Evolutionary conservation across 768 basidiomycete species (phyloP).

Genomic region (Pisolithus marmoratus): DNA sequence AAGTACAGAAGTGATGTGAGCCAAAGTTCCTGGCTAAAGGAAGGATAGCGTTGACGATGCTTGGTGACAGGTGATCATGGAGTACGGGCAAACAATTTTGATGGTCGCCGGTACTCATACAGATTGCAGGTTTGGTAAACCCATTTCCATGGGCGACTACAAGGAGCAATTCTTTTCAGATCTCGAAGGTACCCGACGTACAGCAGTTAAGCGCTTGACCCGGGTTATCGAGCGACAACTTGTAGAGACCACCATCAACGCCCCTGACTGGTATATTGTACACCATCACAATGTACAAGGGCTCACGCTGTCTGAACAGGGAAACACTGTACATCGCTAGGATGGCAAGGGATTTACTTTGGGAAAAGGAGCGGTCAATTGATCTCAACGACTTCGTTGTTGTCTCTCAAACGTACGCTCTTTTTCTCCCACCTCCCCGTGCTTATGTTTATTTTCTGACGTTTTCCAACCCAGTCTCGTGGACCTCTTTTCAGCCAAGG

Average conservation of each 20-base stretch:
- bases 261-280: conserved; percentile 79
- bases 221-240: conserved; percentile 66
- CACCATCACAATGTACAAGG: conserved; percentile 7
- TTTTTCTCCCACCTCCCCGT: conserved; percentile 8
- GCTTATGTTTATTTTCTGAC: conserved; percentile 16
- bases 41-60: background rate
- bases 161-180: conserved; percentile 70
- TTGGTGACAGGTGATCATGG: conserved; percentile 55
- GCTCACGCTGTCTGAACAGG: conserved; percentile 42
- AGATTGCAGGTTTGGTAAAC: conserved; percentile 64
- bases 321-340: conserved; percentile 84
- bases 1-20: conserved; percentile 89
- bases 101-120: conserved; percentile 7
- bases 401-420: conserved; percentile 84
- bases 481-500: conserved; percentile 75
- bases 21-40: conserved; percentile 21
- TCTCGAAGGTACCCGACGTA: conserved; percentile 61
- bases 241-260: conserved; percentile 77
- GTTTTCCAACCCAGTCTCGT: conserved; percentile 55
- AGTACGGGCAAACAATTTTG: conserved; percentile 39
- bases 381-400: conserved; percentile 75
- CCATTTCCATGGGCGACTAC: conserved; percentile 72
- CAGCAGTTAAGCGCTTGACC: conserved; percentile 85
- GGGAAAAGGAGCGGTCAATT: conserved; percentile 75
- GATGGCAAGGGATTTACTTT: conserved; percentile 92